phyloP scores from a whole-genome alignment of 257 asterid species.

The Salvia miltiorrhiza region DNA sequence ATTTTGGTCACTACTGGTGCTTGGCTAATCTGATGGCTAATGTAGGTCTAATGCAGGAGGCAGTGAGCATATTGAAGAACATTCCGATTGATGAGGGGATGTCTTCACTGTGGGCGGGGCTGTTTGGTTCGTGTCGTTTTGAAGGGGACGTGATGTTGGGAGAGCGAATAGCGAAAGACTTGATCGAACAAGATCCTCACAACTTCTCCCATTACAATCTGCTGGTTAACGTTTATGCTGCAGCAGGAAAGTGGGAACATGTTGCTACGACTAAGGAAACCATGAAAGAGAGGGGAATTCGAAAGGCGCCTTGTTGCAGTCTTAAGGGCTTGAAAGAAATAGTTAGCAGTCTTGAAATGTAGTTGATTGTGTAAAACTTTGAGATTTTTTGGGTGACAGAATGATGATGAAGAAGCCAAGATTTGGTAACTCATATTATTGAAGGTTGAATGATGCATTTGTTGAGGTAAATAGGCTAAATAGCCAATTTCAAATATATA shows the following conservation, averaged over 20 bases:
- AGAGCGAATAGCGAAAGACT: constrained; percentile 45
- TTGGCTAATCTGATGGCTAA: constrained; percentile 63
- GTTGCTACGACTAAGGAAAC: constrained; percentile 46
- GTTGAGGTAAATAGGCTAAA: too few species aligned
- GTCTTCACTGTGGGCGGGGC: constrained; percentile 46
- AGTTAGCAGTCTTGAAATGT: constrained; percentile 29
- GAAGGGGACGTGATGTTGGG: constrained; percentile 40
- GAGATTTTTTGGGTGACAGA: too few species aligned
- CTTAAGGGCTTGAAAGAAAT: constrained; percentile 60
- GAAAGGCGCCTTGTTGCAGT: constrained; percentile 39
- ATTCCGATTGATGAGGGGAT: constrained; percentile 35
- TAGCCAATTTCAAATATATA: too few species aligned
- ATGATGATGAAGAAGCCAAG: too few species aligned
- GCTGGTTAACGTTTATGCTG: constrained; percentile 63
- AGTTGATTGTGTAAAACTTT: too few species aligned
- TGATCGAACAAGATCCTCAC: constrained; percentile 57
- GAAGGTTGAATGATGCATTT: too few species aligned
- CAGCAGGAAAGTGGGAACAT: constrained; percentile 68
- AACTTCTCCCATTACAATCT: constrained; percentile 44
- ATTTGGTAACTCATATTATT: too few species aligned
- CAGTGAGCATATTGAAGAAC: constrained; percentile 42
- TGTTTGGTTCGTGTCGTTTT: constrained; percentile 56
- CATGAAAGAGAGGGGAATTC: constrained; percentile 56
- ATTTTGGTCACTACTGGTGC: constrained; percentile 75
- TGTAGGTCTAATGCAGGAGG: constrained; percentile 53